Conservation (phyloP, 2,329 filamentous ascomycete species). For the Knufia fluminis region DNA sequence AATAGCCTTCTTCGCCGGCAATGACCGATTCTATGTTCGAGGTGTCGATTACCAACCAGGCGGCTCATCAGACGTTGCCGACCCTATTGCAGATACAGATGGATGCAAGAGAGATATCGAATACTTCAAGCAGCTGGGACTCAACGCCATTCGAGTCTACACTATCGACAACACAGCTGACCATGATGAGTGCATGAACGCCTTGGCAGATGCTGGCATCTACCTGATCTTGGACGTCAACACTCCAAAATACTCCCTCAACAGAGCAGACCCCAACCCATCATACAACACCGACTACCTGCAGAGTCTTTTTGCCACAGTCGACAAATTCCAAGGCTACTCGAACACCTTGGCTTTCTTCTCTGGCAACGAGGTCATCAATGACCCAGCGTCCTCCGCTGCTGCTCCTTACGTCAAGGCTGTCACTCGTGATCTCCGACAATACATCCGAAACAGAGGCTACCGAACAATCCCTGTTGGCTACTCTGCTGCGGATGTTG, state of each 20-base stretch:
- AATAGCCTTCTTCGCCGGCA: conserved; percentile 53
- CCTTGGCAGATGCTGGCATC: conserved; percentile 73
- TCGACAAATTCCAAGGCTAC: conserved; percentile 75
- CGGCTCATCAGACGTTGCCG: conserved; percentile 53
- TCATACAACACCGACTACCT: conserved; percentile 87
- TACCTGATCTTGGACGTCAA: conserved; percentile 90
- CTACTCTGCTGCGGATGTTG: conserved; percentile 70
- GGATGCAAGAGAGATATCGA: conserved; percentile 70
- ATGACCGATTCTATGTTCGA: conserved; percentile 46
- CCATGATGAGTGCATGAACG: conserved; percentile 79
- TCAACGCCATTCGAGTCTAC: conserved; percentile 91
- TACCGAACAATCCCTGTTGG: conserved; percentile 64
- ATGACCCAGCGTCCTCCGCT: conserved; percentile 55
- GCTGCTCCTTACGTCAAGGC: conserved; percentile 69
- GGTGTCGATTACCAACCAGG: conserved; percentile 57
- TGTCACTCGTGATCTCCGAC: conserved; percentile 65
- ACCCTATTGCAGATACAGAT: conserved; percentile 64
- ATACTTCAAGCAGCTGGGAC: conserved; percentile 72
- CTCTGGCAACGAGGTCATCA: conserved; percentile 73
- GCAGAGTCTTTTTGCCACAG: conserved; percentile 76
- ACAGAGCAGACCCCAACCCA: conserved; percentile 58
- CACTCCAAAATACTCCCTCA: conserved; percentile 81
- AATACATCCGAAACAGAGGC: conserved; percentile 54
- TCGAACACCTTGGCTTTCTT: conserved; percentile 81
- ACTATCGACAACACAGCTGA: conserved; percentile 75